These are phyloP conservation scores for Tylopilus rubrobrunneus DNA, from an alignment of 768 basidiomycete genomes.

Conservation along the genomic window DNA sequence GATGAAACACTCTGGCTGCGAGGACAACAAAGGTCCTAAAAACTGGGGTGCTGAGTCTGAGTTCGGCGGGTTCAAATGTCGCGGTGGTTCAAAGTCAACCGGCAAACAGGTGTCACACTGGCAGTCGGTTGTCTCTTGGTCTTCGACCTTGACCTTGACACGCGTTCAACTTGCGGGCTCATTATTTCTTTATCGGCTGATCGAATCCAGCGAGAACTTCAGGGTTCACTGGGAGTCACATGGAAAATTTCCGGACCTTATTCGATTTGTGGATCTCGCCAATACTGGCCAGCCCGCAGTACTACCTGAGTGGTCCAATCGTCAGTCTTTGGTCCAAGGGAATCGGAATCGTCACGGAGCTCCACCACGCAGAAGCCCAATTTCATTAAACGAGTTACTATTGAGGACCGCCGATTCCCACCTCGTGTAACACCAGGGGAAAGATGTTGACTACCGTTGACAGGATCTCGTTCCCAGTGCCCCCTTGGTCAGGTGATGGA, in stretches of 20 bases:
- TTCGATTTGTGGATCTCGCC: neutral
- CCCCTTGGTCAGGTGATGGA: constrained; percentile 2
- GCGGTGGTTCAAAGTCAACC: constrained; percentile 1
- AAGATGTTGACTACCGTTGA: neutral
- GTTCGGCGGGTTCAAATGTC: neutral
- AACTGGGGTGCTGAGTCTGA: neutral
- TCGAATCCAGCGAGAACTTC: too few relatives aligned
- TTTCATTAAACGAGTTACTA: constrained; percentile 17
- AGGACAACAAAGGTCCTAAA: neutral
- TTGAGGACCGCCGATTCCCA: constrained; percentile 23
- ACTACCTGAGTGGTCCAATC: neutral
- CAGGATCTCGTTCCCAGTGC: neutral
- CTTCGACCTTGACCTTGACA: neutral
- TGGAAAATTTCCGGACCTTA: too few relatives aligned
- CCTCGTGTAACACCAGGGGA: constrained; percentile 6
- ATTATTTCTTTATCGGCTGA: too few relatives aligned
- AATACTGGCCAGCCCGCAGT: neutral
- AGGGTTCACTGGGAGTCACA: too few relatives aligned
- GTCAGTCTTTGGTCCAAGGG: neutral
- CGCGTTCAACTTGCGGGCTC: neutral
- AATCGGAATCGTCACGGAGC: constrained; percentile 2
- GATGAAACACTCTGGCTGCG: neutral
- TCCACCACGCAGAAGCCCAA: constrained; percentile 5
- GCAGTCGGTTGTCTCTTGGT: too few relatives aligned
- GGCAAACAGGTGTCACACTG: too few relatives aligned